Conservation (phyloP, 352 stramenopile species). For the Phytophthora tubulina region DNA sequence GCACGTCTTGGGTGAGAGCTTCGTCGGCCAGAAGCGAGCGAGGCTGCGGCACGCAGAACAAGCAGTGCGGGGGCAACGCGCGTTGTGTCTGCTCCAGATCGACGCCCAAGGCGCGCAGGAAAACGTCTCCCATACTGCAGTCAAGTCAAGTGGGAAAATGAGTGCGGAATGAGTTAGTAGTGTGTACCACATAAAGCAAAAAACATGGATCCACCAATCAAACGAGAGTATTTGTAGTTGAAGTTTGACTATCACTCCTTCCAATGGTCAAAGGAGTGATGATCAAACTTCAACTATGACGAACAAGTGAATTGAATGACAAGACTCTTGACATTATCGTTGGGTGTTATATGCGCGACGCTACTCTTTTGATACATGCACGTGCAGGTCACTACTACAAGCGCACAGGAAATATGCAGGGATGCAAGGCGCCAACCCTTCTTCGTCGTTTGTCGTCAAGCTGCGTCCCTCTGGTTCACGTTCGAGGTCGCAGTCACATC, state of each 20-base stretch:
- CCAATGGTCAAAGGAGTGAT: neutral
- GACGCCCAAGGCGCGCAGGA: constrained; percentile 48
- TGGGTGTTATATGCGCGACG: constrained; percentile 33
- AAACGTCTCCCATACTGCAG: constrained; percentile 55
- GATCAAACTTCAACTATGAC: neutral
- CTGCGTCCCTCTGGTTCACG: constrained; percentile 16
- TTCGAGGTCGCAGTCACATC: constrained; percentile 11
- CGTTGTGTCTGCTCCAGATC: constrained; percentile 69
- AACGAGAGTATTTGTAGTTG: constrained; percentile 15
- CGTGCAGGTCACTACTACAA: constrained; percentile 38
- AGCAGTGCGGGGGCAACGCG: constrained; percentile 50
- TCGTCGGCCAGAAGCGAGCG: constrained; percentile 63
- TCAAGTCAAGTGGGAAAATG: constrained; percentile 4
- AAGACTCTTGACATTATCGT: constrained; percentile 29
- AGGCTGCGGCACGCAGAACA: constrained; percentile 78
- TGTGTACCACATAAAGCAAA: constrained; percentile 23
- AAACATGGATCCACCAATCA: constrained; percentile 23
- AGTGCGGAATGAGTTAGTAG: constrained; percentile 2
- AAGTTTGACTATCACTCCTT: constrained; percentile 38
- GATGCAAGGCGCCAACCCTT: constrained; percentile 26
- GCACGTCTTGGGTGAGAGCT: constrained; percentile 46
- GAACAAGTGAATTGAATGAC: constrained; percentile 3
- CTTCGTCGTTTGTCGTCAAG: constrained; percentile 18
- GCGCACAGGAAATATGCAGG: constrained; percentile 29
- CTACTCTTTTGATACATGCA: constrained; percentile 31